Conservation (phyloP, 2,329 filamentous ascomycete species). For the Cytospora schulzeri region DNA sequence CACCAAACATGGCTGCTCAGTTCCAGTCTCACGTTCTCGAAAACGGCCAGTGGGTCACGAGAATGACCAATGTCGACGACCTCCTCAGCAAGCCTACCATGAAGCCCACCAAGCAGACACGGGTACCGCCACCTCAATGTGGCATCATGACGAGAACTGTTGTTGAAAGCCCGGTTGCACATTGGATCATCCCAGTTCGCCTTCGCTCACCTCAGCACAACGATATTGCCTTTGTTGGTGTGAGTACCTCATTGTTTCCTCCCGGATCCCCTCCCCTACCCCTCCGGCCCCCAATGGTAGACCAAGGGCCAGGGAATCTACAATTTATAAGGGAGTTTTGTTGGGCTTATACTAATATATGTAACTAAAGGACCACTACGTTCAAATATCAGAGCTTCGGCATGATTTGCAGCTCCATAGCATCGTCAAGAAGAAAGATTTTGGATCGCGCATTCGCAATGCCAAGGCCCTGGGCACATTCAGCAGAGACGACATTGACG, state of each 20-base stretch:
- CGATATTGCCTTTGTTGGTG: slow-evolving; percentile 84
- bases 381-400: slow-evolving; percentile 78
- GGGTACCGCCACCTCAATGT: slow-evolving; percentile 52
- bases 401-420: slow-evolving; percentile 71
- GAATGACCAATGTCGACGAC: slow-evolving; percentile 50
- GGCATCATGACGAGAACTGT: slow-evolving; percentile 81
- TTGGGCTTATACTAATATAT: slow-evolving; percentile 31
- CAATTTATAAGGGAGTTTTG: neutral
- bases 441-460: slow-evolving; percentile 76
- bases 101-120: slow-evolving; percentile 34
- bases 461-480: slow-evolving; percentile 71
- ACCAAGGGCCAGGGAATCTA: neutral
- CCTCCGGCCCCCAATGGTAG: slow-evolving; percentile 3
- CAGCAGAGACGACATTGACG: slow-evolving; percentile 37
- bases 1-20: slow-evolving; percentile 51
- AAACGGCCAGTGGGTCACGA: slow-evolving; percentile 60
- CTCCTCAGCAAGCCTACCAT: slow-evolving; percentile 43
- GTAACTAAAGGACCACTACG: slow-evolving; percentile 64
- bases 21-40: slow-evolving; percentile 58
- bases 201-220: slow-evolving; percentile 70
- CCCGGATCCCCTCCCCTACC: neutral
- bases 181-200: slow-evolving; percentile 78
- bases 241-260: slow-evolving; percentile 44
- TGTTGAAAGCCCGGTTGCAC: slow-evolving; percentile 72
- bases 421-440: slow-evolving; percentile 76